Base-by-base conservation (phyloP, 768 basidiomycete species). In the Leccinum barrowsii region DNA sequence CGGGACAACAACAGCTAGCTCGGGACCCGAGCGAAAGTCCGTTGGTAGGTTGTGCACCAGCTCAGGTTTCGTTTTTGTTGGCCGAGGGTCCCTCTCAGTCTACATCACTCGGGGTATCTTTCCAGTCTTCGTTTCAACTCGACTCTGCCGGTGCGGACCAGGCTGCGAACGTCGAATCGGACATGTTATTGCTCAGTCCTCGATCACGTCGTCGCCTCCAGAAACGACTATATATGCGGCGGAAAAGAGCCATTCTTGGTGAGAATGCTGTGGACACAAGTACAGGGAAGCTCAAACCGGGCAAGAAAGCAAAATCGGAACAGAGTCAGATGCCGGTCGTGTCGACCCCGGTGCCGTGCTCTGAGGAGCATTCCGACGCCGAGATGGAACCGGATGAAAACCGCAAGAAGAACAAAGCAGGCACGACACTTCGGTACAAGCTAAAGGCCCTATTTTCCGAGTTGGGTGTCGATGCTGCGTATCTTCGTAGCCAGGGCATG, bases 141-240 rank as follows among this genome's bases (percentile, higher is more conserved):
- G 32, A 17, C 17, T 19, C 37, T 21, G 24, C 30, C 21, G 13
- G 32, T 26, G 30, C 58, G 15, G 30, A 55, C 19, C 46, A 32
- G 5, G 8, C 56, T 19, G 24, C 26, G 24, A 63, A 53, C 3
- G 54, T 49, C 37, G 54, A 59, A 5, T n/a, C 61, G 28, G 67
- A 68, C 48, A 50, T 69, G 17, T 60, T 61, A n/a, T 54, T 55
- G 30, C 73, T 80, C 21, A 81, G 78, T 19, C 83, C 85, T 1
- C 65, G 63, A 1, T 76, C 80, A 8, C 83, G 83, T 7, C 80
- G 84, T 34, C 83, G 80, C n/a, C 61, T 82, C 22, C 73, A 74
- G 58, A 89, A 89, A 58, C 78, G 87, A 40, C 73, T 90, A 6
- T 82, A 87, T 62, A 90, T 90, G 89, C 83, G 89, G 5, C 80